Percentiles rank a stretch among this genome's conserved stretches.
phyloP scores from a whole-genome alignment of 208 protist genomes.

The Endotrypanum monterogeii region DNA sequence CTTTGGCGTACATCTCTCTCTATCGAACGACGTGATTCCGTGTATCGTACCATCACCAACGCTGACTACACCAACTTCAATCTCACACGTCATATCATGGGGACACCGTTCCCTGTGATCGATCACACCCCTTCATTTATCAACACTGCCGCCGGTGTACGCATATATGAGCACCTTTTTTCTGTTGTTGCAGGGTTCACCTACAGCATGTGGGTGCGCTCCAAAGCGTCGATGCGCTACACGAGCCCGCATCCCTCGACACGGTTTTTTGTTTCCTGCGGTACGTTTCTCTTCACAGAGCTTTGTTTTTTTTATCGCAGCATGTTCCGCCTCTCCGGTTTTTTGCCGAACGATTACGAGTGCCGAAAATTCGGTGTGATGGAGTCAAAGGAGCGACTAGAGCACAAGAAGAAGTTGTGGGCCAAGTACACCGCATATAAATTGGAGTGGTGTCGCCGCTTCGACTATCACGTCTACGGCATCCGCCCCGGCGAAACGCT shows the following conservation, averaged over 20 bases:
- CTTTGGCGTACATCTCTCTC: conserved; percentile 78
- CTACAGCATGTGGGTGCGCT: conserved; percentile 76
- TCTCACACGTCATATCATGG: conserved; percentile 76
- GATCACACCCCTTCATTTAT: conserved; percentile 49
- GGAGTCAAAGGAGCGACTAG: conserved; percentile 74
- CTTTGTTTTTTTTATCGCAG: conserved; percentile 83
- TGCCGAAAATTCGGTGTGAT: conserved; percentile 88
- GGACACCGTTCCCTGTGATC: conserved; percentile 83
- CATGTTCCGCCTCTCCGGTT: conserved; percentile 77
- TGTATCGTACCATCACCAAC: conserved; percentile 75
- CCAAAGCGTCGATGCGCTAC: conserved; percentile 66
- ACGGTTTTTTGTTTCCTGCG: conserved; percentile 31
- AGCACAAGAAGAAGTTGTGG: conserved; percentile 81
- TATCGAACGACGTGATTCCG: conserved; percentile 78
- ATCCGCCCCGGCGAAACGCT: conserved; percentile 86
- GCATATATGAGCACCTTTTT: conserved; percentile 82
- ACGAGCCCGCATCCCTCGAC: conserved; percentile 43
- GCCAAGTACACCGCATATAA: conserved; percentile 89
- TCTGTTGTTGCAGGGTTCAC: conserved; percentile 30
- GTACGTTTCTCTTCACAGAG: conserved; percentile 68
- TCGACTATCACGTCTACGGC: conserved; percentile 90
- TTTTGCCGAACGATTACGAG: conserved; percentile 87
- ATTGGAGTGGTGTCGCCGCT: conserved; percentile 90
- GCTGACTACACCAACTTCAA: conserved; percentile 88
- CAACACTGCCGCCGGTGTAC: conserved; percentile 56